Base-by-base conservation (phyloP, 129 eudicot genomes). In the Kitagawia praeruptora region DNA sequence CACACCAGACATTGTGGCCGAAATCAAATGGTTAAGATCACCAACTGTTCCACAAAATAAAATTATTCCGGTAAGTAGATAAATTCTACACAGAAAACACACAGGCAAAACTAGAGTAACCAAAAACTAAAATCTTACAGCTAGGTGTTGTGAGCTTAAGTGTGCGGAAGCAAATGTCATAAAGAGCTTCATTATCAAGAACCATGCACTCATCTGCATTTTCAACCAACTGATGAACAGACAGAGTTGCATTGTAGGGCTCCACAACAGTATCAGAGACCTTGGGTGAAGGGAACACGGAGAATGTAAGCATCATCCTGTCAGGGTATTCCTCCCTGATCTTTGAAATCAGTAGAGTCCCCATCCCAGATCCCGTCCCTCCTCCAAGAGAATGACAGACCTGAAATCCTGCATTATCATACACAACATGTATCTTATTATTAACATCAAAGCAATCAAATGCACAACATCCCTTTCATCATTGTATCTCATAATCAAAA, bases 1-100 rank as follows among this genome's bases (percentile, higher is more conserved):
- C 9, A 74, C 77, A 44, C 53, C 53, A 46, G 77, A 41, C 77
- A 74, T 74, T 21, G 77, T 74, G 27, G 77, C 77, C 37, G 77
- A 74, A 27, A 74, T 74, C 77, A 74, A 74, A 74, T 74, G 77
- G 58, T 74, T 74, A 28, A 74, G 77, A 23, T 74, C 77, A 45
- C 53, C 56, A 74, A 74, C 56, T 74, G 58, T 70, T 70, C 25
- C 75, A 38, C 23, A 70, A 39, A 39, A 70, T 70, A 5, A 70
- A 41, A 67, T 13, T 31, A 67, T 31, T 15, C 28, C 6, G 2
- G 3, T 70, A 7, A 70, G n/a, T 39, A 37, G 12, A 70, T 37
- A 16, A 7, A 5, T 40, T 18, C 16, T 0, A 19, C 23, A 34
- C 2, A 12, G 3, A 63, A 63, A 13, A 67, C 8, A 28, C 8